Base-by-base conservation (phyloP, 176 grass and related monocot species). In the Zizania latifolia region DNA sequence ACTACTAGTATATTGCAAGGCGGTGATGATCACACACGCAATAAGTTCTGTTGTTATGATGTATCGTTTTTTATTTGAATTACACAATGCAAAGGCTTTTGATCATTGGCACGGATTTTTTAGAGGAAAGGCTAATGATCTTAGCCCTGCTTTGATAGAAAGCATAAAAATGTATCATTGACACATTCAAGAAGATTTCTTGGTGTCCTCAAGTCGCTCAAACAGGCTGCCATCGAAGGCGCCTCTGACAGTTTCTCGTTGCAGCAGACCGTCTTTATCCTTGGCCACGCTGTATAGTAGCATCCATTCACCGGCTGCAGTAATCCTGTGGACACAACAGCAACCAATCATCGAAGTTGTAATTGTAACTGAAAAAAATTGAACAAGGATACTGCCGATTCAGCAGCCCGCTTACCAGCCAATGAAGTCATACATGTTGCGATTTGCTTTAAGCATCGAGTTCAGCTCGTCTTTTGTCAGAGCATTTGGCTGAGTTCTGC, bases 141-240 rank as follows among this genome's bases (percentile, higher is more conserved):
- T n/a, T n/a, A n/a, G n/a, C n/a, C n/a, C n/a, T n/a, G n/a, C n/a
- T n/a, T n/a, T n/a, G n/a, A n/a, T n/a, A n/a, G n/a, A n/a, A n/a
- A n/a, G n/a, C n/a, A n/a, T n/a, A n/a, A n/a, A n/a, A n/a, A n/a
- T n/a, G n/a, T n/a, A n/a, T 4, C 27, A 27, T 10, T 26, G 29
- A 0, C 7, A 15, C 31, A 51, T 31, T 83, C 63, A 83, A 4
- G 68, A 51, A 26, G 74, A 72, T 66, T 85, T 88, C 53, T 82
- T 88, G 16, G 27, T 56, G 1, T 70, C 39, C 58, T 86, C 53
- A 3, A 92, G 46, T 13, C 59, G 37, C 37, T 88, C 86, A 75
- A 92, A 92, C 23, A 92, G 70, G 56, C 89, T 89, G 31, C 89
- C 89, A 67, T 92, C 89, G 10, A 72, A 92, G 39, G 19, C 35